Base-by-base conservation (phyloP, 1,139 yeast species). In the Pichia cactophila region DNA sequence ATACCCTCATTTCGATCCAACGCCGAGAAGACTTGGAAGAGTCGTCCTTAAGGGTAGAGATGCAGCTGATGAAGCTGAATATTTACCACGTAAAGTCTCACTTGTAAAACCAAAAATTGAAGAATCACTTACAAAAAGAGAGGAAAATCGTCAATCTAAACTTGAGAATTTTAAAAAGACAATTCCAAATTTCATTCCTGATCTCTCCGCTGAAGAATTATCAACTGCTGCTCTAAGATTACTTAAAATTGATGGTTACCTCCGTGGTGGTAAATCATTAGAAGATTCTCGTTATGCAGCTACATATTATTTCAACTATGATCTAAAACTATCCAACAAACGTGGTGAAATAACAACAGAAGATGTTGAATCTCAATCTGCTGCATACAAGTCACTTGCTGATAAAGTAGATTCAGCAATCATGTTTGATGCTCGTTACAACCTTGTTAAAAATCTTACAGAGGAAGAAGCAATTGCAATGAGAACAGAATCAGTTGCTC, bases 1-100 rank as follows among this genome's bases (percentile, higher is more conserved):
- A 37, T 81, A 88, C 11, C 87, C 94, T 10, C 97, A 92, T 65
- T 90, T 90, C 66, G 83, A 75, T 29, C 97, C 97, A 45, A 77
- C 92, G 46, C 73, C 79, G 29, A 80, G 98, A 69, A 75, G 97
- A 66, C 82, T 92, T 59, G 97, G 97, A 0, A 81, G 78, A 59
- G 74, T 69, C 16, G 72, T 77, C 44, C 69, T 89, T 33, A 65
- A 63, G 17, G 67, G 71, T 10, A 69, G 62, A 37, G 73, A 70
- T 51, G 85, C 88, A 2, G 66, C 67, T 45, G 70, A 70, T 50
- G 95, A 85, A 65, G 79, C 74, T 61, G 68, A 66, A 14, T 73
- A 71, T 56, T 71, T 77, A 76, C 72, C 80, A 20, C 73, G 86
- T 63, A 84, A 86, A 64, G 88, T 83, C 61, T 72, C 69, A 48